Base-by-base conservation (phyloP, 2,329 filamentous ascomycete genomes). In the Botrytis hyacinthi region DNA sequence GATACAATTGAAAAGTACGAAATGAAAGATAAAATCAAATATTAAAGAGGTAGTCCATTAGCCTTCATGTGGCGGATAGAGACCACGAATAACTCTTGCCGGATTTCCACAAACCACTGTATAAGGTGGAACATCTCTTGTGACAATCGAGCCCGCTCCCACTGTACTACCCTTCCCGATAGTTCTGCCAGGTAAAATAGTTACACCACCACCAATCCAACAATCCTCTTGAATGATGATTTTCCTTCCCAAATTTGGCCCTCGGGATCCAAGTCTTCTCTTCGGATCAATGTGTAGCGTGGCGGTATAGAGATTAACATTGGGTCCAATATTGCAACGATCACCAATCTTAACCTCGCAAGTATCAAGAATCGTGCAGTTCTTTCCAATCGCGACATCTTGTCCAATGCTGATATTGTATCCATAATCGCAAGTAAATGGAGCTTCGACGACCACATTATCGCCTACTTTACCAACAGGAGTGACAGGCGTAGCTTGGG, bases 341-440 rank as follows among this genome's bases (percentile, higher is more conserved):
- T 93, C 89, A 4, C 95, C 95, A 79, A 98, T 94, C 65, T 86
- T 90, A 74, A 98, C 92, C 76, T 91, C 87, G 80, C 91, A 92
- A n/a, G 94, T 91, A 81, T 99, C 96, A 73, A 95, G 89, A 80
- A 98, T 91, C 40, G 90, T 91, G 82, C 95, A 98, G 79, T 93
- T 92, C 72, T 93, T 88, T 29, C 92, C 93, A 77, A 99, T 92
- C 72, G 91, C 88, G 4, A 97, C 93, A 76, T 96, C 91, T 78
- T 95, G 91, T 20, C 93, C 95, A 77, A 99, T 92, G 66, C 88
- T 88, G 78, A 98, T 92, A 81, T 99, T 98, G 84, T 97, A 98
- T 0, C 96, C 96, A 80, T 98, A 98, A 79, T 98, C 94, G 81
- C 95, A 98, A 65, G 87, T 91, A 82, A 99, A 98, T 0, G 95